Evolutionary conservation across 257 asterid species (phyloP), one percentile per base, ranked within the genome.

Genomic region (Misopates orontium): DNA sequence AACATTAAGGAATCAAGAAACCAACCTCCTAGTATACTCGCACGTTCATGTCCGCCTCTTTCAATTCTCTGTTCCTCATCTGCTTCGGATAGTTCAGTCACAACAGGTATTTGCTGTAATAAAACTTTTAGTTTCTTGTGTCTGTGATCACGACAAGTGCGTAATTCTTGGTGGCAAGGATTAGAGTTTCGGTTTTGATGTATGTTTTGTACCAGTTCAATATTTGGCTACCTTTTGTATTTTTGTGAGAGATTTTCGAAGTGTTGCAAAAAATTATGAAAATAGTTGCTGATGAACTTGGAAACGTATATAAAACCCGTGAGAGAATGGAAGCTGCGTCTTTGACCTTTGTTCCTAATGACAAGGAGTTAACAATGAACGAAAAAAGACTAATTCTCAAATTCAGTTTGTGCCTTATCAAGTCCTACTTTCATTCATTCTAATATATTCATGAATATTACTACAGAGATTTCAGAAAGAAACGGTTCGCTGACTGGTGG

Each of bases 401-500:
- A 28, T n/a, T n/a, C n/a, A 10, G 66, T 47, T 55, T 20, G 47
- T 63, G 54, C 1, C 19, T 16, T 64, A 41, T 42, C 36, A 7
- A 21, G 9, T 54, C 17, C 16, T 23, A 22, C 56, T 14, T 15
- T 19, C 3, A 22, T 62, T 15, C 11, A 21, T 24, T 39, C 44
- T 41, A 7, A 14, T 21, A 0, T 42, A 54, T 66, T 70, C 7
- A 24, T 28, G 7, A 14, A 20, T 62, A 39, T 49, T 53, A 9
- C 21, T 36, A 28, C 83, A 83, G 92, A 81, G 73, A 55, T 68
- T 53, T 52, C 74, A 14, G 76, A 67, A 60, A 79, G 67, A 21
- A 77, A 74, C 60, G 70, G 74, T 57, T 71, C 80, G 2, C 67
- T 85, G 82, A 87, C 90, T 60, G 96, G 94, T 59, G 89, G 91